Percentiles rank a stretch among this genome's conserved stretches.
Conservation (phyloP, 1,139 yeast species). For the Lodderomyces parapsilosis region DNA sequence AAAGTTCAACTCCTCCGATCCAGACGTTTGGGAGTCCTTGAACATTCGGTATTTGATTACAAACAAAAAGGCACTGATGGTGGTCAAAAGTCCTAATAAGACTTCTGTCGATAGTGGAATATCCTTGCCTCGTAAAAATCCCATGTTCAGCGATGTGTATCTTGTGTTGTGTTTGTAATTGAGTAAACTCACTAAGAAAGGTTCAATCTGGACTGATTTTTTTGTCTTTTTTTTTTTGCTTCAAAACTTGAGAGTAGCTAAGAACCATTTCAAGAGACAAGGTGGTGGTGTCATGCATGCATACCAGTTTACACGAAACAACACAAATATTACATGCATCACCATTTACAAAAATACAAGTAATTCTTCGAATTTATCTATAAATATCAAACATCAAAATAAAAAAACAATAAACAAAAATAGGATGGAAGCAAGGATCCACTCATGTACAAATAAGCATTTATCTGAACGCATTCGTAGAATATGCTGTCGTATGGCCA, state of each 20-base stretch:
- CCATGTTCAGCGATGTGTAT: constrained; percentile 9
- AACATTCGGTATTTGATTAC: constrained; percentile 31
- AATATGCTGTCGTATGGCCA: constrained; percentile 51
- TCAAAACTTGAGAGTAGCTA: not conserved
- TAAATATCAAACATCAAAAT: constrained; percentile 5
- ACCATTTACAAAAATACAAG: not conserved
- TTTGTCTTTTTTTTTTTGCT: constrained; percentile 3
- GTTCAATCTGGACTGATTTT: too few relatives aligned
- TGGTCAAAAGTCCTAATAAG: constrained; percentile 24
- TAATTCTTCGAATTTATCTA: constrained; percentile 3
- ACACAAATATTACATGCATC: too few relatives aligned
- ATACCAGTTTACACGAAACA: too few relatives aligned
- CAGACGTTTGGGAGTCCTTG: constrained; percentile 27
- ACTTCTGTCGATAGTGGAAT: constrained; percentile 30
- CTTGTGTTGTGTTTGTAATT: not conserved
- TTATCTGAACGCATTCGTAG: constrained; percentile 55
- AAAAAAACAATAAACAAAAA: constrained; percentile 2
- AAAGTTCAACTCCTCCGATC: constrained; percentile 17
- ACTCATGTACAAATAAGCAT: not conserved
- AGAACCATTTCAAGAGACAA: too few relatives aligned
- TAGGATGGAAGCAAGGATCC: not conserved
- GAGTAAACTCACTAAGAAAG: not conserved
- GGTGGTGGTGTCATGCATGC: not conserved
- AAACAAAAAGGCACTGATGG: constrained; percentile 26
- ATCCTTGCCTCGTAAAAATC: constrained; percentile 13